Conservation (phyloP, 371 early-diverging fungal species). For the Globomyces sp. region DNA sequence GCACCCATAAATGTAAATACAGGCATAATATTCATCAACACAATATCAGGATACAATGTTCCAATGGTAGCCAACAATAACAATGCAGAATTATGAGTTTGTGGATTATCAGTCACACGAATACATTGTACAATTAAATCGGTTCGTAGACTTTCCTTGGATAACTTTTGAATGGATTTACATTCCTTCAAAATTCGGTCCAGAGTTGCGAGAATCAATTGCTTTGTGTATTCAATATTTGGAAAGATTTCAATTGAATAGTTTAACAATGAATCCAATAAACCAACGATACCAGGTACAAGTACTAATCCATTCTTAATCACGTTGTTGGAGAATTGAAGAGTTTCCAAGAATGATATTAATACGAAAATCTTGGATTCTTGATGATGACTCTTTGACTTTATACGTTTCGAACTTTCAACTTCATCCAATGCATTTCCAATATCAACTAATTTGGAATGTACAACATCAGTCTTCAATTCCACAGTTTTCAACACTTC, state of each 20-base stretch:
- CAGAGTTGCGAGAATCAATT: constrained; percentile 70
- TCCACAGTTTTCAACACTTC: constrained; percentile 53
- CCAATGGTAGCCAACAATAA: constrained; percentile 88
- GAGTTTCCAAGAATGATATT: constrained; percentile 65
- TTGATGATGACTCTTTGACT: constrained; percentile 12
- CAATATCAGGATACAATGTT: constrained; percentile 74
- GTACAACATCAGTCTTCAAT: constrained; percentile 52
- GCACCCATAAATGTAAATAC: constrained; percentile 98
- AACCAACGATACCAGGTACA: constrained; percentile 2
- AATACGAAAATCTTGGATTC: constrained; percentile 50
- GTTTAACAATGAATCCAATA: constrained; percentile 17
- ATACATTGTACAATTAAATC: constrained; percentile 89
- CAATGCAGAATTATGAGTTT: constrained; percentile 88
- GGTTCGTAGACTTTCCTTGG: constrained; percentile 62
- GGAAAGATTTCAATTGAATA: constrained; percentile 15
- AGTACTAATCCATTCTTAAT: constrained; percentile 33
- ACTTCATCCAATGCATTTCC: constrained; percentile 4
- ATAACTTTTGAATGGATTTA: constrained; percentile 15
- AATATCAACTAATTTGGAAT: constrained; percentile 41
- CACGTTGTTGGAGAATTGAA: constrained; percentile 40
- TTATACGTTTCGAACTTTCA: constrained; percentile 24
- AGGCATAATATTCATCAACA: constrained; percentile 91
- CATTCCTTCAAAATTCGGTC: constrained; percentile 32
- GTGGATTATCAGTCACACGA: constrained; percentile 88
- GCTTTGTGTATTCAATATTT: constrained; percentile 78